Conservation (phyloP, 2,329 filamentous ascomycete species). For the Fusarium avenaceum region DNA sequence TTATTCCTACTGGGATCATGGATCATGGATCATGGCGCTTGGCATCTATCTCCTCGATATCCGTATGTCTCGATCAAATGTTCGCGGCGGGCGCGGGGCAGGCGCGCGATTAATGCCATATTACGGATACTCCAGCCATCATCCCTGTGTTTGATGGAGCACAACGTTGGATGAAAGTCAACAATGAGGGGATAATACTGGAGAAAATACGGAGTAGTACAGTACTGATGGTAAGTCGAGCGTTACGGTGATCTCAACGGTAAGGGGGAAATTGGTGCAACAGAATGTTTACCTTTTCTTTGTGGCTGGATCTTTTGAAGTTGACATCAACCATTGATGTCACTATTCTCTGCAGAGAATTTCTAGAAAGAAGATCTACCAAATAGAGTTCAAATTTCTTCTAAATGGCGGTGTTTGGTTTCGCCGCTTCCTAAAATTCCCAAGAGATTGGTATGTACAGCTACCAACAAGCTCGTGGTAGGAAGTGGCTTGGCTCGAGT, state of each 20-base stretch:
- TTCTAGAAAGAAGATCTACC: conserved; percentile 28
- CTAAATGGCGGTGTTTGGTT: conserved; percentile 4
- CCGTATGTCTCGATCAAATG: conserved; percentile 31
- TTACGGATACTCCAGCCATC: conserved; percentile 32
- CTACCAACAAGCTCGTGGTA: conserved; percentile 2
- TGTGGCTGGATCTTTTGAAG: background rate
- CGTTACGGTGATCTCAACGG: conserved; percentile 19
- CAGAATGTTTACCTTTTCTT: background rate
- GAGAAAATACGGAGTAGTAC: conserved; percentile 9
- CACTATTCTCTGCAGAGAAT: conserved; percentile 21
- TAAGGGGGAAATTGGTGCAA: background rate
- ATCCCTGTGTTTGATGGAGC: conserved; percentile 39
- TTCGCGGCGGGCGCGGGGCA: conserved; percentile 32
- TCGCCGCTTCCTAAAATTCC: background rate
- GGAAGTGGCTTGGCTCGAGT: conserved; percentile 20
- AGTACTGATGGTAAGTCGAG: conserved; percentile 4
- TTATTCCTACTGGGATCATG: conserved; percentile 24
- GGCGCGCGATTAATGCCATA: conserved; percentile 33
- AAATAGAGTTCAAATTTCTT: conserved; percentile 25
- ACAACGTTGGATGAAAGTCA: conserved; percentile 20
- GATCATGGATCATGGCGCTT: conserved; percentile 32
- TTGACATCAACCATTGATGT: conserved; percentile 30
- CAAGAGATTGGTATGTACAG: conserved; percentile 13
- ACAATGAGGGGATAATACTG: conserved; percentile 23
- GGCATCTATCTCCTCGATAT: conserved; percentile 12